phyloP scores from a whole-genome alignment of 805 yeast genomes.

The Hagleromyces aurorensis region DNA sequence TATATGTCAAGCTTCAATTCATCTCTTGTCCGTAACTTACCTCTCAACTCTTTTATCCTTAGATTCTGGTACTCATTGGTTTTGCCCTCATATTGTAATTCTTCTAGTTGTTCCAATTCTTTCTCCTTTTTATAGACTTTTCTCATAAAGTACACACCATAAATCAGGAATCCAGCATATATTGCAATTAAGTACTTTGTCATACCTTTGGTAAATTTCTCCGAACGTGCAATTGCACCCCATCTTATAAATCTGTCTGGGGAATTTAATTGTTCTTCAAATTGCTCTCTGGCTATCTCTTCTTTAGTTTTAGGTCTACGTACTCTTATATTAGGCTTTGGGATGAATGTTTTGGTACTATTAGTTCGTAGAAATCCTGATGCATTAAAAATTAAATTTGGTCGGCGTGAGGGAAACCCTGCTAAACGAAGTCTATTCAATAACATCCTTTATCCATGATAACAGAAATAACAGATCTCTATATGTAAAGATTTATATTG shows the following conservation, averaged over 20 bases:
- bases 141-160: constrained; percentile 59
- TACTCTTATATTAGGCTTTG: constrained; percentile 14
- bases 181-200: constrained; percentile 57
- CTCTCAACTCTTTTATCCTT: constrained; percentile 52
- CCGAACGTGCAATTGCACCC: constrained; percentile 48
- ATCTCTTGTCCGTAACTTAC: constrained; percentile 57
- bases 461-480: too few species aligned
- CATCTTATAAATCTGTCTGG: constrained; percentile 36
- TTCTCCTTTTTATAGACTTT: constrained; percentile 58
- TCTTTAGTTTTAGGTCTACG: constrained; percentile 27
- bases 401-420: too few species aligned
- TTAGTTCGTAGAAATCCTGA: not conserved
- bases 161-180: constrained; percentile 46
- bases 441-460: too few species aligned
- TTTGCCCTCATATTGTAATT: constrained; percentile 31
- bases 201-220: constrained; percentile 52
- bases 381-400: too few species aligned
- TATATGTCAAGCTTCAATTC: constrained; percentile 52
- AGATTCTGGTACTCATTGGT: constrained; percentile 55
- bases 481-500: too few species aligned
- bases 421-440: too few species aligned
- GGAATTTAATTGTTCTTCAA: constrained; percentile 32
- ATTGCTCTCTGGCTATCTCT: constrained; percentile 27
- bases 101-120: constrained; percentile 41
- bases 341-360: constrained; percentile 9